A percentile compares a stretch with the other conserved stretches of the same genome.
phyloP scores from a whole-genome alignment of 2,329 filamentous ascomycete genomes.

The Alternaria infectoria region DNA sequence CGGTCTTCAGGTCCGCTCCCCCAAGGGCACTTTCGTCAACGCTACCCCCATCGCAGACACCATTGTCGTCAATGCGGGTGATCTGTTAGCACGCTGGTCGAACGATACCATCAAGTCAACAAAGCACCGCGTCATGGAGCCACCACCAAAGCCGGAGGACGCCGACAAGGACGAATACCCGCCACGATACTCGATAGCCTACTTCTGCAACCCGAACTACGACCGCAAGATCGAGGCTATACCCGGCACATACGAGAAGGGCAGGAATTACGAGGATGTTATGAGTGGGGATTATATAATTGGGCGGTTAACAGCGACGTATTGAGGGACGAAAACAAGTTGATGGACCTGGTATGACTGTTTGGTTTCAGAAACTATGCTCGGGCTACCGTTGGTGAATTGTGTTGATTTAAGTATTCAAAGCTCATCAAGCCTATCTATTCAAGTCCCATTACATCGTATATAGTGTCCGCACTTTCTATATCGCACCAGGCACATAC shows the following conservation, averaged over 20 bases:
- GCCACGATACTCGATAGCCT: constrained; percentile 82
- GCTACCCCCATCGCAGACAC: constrained; percentile 82
- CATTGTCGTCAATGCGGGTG: constrained; percentile 88
- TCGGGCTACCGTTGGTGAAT: background rate
- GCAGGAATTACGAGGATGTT: constrained; percentile 81
- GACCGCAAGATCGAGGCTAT: constrained; percentile 78
- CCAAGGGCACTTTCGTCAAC: constrained; percentile 79
- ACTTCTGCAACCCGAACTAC: constrained; percentile 89
- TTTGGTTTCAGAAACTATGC: background rate
- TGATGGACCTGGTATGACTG: background rate
- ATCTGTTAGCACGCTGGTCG: constrained; percentile 84
- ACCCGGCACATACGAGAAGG: constrained; percentile 75
- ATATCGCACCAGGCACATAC: background rate
- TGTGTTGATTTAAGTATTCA: background rate
- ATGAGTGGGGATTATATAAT: constrained; percentile 83
- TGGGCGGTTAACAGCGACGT: constrained; percentile 76
- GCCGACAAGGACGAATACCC: constrained; percentile 67
- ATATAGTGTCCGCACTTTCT: background rate
- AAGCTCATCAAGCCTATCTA: background rate
- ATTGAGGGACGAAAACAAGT: constrained; percentile 26
- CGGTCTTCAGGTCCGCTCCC: constrained; percentile 69
- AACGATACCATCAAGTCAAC: constrained; percentile 93
- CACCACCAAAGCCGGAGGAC: constrained; percentile 60
- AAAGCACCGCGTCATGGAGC: constrained; percentile 87
- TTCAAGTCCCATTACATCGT: background rate